phyloP scores from a whole-genome alignment of 2,329 filamentous ascomycete genomes.

The Arachnomyces sp. region DNA sequence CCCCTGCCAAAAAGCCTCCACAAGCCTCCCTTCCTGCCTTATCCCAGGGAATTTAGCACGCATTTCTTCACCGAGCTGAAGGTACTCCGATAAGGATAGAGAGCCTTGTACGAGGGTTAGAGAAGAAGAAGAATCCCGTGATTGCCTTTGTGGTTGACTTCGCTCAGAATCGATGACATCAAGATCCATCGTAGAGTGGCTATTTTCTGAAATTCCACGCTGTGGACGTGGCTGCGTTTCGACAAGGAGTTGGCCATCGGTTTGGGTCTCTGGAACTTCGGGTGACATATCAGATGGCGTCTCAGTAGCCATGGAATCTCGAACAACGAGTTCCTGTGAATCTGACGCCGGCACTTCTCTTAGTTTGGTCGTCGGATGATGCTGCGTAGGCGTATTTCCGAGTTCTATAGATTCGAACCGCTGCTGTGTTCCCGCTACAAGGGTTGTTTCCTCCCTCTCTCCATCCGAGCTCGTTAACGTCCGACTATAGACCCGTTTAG shows the following conservation, averaged over 20 bases:
- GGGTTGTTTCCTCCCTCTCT: slow-evolving; percentile 1
- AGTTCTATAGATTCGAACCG: no score
- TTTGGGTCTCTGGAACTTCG: no score
- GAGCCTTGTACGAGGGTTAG: slow-evolving; percentile 16
- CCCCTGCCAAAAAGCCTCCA: slow-evolving; percentile 26
- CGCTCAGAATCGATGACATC: no score
- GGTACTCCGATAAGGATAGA: slow-evolving; percentile 19
- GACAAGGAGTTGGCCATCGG: no score
- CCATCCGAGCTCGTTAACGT: neutral
- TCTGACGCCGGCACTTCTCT: neutral
- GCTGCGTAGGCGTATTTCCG: no score
- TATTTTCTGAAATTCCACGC: neutral
- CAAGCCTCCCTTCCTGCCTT: slow-evolving; percentile 15
- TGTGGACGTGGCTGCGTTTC: no score
- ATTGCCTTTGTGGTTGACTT: no score
- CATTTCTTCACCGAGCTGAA: slow-evolving; percentile 16
- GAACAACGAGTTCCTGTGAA: neutral
- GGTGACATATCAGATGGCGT: no score
- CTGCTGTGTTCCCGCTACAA: neutral
- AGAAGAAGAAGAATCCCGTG: slow-evolving; percentile 1
- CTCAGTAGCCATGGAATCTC: no score
- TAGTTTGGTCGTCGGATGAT: no score
- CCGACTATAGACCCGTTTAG: slow-evolving; percentile 4
- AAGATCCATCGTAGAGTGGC: no score
- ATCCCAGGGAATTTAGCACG: slow-evolving; percentile 12